Evolutionary conservation across 164 flowering plant species (phyloP), one percentile per base, ranked within the genome.

Genomic region (Stephania cephalantha): DNA sequence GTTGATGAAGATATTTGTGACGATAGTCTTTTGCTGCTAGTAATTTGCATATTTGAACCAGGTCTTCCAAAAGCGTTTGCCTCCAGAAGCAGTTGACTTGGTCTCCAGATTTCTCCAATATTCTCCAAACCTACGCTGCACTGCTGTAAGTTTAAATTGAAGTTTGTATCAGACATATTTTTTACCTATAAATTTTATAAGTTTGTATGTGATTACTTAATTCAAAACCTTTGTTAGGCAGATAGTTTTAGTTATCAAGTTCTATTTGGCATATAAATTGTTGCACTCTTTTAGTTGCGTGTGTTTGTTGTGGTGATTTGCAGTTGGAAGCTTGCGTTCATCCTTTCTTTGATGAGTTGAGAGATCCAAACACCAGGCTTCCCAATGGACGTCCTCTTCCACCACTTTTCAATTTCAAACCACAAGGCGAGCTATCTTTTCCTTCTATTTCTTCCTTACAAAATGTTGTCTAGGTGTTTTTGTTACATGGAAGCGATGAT

Each of bases 311-410:
- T 61, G 64, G 18, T 79, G 74, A 15, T 66, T 35, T 81, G 82
- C 85, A 94, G 98, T 84, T 94, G 87, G 98, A 94, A 83, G 97
- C 98, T 68, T 94, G 97, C 71, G 73, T 88, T 73, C 98, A 94
- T 78, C 98, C 98, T 53, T 94, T 94, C 84, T 94, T 94, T 81
- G 98, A 94, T 79, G 98, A 94, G 77, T 79, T 94, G 79, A 88
- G 97, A 80, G 96, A 94, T 76, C 97, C 97, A 52, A 90, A 82
- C 69, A 88, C 92, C 25, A 93, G 98, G 42, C 96, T 94, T 77
- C 97, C 93, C 2, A 94, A 89, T 87, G 97, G 96, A 46, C 94
- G 97, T 55, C 96, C 98, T 67, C 95, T 94, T 75, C 98, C 98
- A 71, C 97, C 98, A 11, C 88, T 94, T 46, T 92, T 92, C 75